phyloP scores from a whole-genome alignment of 208 protist genomes.

The Trypanosoma congolense region DNA sequence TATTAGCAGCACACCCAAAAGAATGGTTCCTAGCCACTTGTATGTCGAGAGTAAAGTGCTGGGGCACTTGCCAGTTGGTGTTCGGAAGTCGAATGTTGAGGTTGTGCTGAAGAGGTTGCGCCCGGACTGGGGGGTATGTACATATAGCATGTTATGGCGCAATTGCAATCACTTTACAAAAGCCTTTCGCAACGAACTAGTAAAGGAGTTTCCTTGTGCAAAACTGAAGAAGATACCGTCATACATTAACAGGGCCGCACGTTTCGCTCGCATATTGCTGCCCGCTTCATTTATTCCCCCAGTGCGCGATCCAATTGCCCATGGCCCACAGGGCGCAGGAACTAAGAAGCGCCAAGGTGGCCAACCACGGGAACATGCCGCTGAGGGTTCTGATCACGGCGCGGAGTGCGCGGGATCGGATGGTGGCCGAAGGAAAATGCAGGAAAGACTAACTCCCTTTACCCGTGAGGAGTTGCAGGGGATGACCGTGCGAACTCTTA shows the following conservation, averaged over 20 bases:
- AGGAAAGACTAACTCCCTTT: constrained; percentile 4
- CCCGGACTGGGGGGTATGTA: constrained; percentile 36
- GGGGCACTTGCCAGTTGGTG: constrained; percentile 33
- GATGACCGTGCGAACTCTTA: constrained; percentile 26
- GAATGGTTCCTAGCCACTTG: constrained; percentile 27
- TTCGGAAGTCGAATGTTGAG: constrained; percentile 17
- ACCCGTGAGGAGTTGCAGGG: constrained; percentile 17
- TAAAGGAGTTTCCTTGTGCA: constrained; percentile 11
- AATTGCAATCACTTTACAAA: constrained; percentile 79
- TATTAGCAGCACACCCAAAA: constrained; percentile 19
- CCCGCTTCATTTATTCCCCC: constrained; percentile 7
- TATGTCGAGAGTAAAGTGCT: constrained; percentile 61
- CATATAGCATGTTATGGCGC: constrained; percentile 56
- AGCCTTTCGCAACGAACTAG: constrained; percentile 21
- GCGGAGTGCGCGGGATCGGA: too few species aligned
- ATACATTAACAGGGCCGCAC: constrained; percentile 34
- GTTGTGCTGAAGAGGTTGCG: constrained; percentile 24
- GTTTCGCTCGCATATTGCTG: constrained; percentile 15
- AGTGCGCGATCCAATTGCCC: not conserved
- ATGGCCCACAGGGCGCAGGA: not conserved
- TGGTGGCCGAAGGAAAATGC: not conserved
- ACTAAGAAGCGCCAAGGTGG: not conserved
- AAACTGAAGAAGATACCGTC: constrained; percentile 17
- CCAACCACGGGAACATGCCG: not conserved
- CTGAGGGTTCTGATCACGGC: not conserved